Evolutionary conservation across 768 basidiomycete genomes (phyloP), one percentile per base, ranked within the genome.

Genomic region (Hemileccinum rubropunctum): DNA sequence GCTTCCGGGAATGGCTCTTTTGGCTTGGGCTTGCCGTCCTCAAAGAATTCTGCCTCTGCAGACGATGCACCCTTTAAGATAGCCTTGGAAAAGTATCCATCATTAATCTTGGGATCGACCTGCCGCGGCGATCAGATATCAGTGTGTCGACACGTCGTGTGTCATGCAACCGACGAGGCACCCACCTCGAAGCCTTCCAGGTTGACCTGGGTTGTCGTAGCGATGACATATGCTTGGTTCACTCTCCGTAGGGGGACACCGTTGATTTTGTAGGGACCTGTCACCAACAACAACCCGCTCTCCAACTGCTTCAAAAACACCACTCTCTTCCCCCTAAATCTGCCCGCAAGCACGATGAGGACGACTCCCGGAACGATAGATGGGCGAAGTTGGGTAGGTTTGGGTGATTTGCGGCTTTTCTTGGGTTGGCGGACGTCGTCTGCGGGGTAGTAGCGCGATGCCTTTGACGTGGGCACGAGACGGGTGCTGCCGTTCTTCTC

Each of bases 141-240:
- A 27, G 18, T 23, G 33, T n/a, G 7, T 48, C 14, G 7, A 12
- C 41, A 5, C n/a, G 23, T 23, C 23, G 23, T 23, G 23, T 23
- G 3, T 23, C 23, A 23, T 23, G 3, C 18, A n/a, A 21, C 23
- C 2, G 17, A n/a, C 2, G 37, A 49, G 32, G 21, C 42, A 76
- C 81, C 56, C 62, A 92, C 93, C 76, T 81, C 81, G 69, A 90
- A 75, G 50, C 75, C 79, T 23, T 75, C 79, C 50, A 98, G 71
- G 58, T 95, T 89, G 59, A 98, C 73, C 75, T 86, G 92, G 60
- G 97, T 98, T 49, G 94, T 94, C 51, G 97, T 99, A 51, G 95
- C 92, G 65, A 99, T 98, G 55, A 95, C 93, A 70, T 99, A 99
- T 48, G 97, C 93, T 78, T 98, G 95, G 79, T 94, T 95, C 53